These are phyloP conservation scores for Collybiopsis luxurians DNA, from an alignment of 768 basidiomycete species.

Conservation along the genomic window DNA sequence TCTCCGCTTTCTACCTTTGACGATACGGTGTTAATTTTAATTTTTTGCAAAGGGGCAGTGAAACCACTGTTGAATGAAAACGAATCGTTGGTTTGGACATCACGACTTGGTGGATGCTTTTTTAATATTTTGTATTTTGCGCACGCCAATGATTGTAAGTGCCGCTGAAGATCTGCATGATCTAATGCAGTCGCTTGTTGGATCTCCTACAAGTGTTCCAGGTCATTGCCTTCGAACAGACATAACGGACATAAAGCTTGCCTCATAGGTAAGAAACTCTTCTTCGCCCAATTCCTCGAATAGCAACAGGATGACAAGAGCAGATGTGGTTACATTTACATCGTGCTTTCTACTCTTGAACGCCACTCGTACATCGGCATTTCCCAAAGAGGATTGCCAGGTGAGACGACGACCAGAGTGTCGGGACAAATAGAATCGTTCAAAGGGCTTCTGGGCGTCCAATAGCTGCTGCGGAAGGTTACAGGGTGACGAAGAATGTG, in stretches of 20 bases:
- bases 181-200: constrained; percentile 71
- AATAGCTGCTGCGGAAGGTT: constrained; percentile 64
- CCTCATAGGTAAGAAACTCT: constrained; percentile 75
- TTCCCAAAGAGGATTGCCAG: constrained; percentile 90
- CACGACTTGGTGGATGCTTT: constrained; percentile 87
- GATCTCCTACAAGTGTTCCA: constrained; percentile 72
- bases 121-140: constrained; percentile 91
- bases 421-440: constrained; percentile 83
- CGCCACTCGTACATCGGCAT: constrained; percentile 79
- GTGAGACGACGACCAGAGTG: constrained; percentile 89
- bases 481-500: constrained; percentile 61
- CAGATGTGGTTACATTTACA: constrained; percentile 89
- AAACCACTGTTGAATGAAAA: constrained; percentile 92
- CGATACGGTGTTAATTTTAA: constrained; percentile 91
- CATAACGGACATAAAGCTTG: constrained; percentile 28
- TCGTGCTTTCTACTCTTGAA: constrained; percentile 86
- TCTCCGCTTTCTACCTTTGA: constrained; percentile 83
- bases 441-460: constrained; percentile 71
- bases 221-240: background rate
- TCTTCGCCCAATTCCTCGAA: constrained; percentile 73
- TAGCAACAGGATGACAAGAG: constrained; percentile 80
- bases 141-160: constrained; percentile 93
- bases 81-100: constrained; percentile 69
- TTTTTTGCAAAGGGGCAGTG: constrained; percentile 75
- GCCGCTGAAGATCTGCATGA: constrained; percentile 80